Conservation (phyloP, 2,329 filamentous ascomycete genomes). For the Erysiphe pulchra region DNA sequence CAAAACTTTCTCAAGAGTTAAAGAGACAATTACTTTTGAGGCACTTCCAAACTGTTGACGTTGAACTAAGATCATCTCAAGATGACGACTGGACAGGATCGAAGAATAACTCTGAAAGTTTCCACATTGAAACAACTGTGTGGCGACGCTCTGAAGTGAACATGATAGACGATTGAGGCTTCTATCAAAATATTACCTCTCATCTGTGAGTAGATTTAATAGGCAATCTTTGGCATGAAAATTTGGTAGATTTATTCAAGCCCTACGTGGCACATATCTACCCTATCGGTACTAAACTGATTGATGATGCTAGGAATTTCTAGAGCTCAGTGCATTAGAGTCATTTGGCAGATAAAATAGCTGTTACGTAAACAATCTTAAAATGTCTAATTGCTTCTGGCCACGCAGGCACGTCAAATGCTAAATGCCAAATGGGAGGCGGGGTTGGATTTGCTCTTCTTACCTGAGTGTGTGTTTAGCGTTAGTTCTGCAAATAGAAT, state of each 20-base stretch:
- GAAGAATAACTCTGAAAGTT: background rate
- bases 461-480: too few species aligned
- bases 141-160: background rate
- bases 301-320: background rate
- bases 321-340: too few species aligned
- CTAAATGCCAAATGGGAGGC: too few species aligned
- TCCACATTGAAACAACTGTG: background rate
- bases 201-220: background rate
- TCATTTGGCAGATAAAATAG: too few species aligned
- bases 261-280: background rate
- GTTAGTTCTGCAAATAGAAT: too few species aligned
- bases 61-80: background rate
- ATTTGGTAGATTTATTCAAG: too few species aligned
- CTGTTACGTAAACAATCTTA: too few species aligned
- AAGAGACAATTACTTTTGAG: background rate
- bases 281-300: background rate
- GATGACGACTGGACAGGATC: constrained; percentile 1
- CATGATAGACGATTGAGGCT: background rate
- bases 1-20: background rate
- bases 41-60: background rate
- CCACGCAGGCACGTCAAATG: too few species aligned
- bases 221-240: too few species aligned
- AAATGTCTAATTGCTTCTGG: too few species aligned
- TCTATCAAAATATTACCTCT: too few species aligned
- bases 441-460: too few species aligned